phyloP scores from a whole-genome alignment of 371 early-diverging fungal genomes.

The Cladochytrium tenue region DNA sequence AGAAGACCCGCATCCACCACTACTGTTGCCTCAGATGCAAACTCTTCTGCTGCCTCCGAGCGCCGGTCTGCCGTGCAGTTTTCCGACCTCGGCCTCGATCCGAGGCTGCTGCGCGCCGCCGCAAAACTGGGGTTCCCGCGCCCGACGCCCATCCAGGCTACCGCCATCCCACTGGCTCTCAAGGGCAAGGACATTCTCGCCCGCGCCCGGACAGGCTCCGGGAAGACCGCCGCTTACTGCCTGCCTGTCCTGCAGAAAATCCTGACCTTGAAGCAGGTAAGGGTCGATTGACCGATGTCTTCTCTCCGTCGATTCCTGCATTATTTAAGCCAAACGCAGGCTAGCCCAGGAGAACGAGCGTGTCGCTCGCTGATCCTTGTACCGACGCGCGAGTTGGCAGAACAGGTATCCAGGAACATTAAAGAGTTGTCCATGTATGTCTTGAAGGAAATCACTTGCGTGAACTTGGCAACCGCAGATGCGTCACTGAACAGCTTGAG shows the following conservation, averaged over 20 bases:
- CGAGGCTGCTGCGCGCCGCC: constrained; percentile 82
- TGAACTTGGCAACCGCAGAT: constrained; percentile 71
- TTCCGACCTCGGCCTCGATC: constrained; percentile 59
- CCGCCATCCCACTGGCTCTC: constrained; percentile 92
- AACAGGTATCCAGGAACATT: constrained; percentile 81
- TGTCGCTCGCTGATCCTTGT: constrained; percentile 77
- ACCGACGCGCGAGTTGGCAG: constrained; percentile 95
- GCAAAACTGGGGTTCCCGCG: constrained; percentile 73
- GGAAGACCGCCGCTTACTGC: constrained; percentile 97
- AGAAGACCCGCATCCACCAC: too few species aligned
- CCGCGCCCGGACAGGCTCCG: constrained; percentile 98
- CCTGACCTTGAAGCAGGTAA: constrained; percentile 60
- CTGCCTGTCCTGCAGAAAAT: constrained; percentile 93
- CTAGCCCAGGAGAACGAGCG: background rate
- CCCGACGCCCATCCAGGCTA: constrained; percentile 94
- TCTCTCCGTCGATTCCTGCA: background rate
- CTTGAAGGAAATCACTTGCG: constrained; percentile 60
- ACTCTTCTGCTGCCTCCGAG: too few species aligned
- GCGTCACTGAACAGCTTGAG: constrained; percentile 37
- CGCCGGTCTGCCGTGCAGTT: too few species aligned
- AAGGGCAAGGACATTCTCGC: constrained; percentile 96
- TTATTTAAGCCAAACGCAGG: background rate
- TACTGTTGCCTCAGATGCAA: too few species aligned
- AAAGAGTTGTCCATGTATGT: constrained; percentile 74
- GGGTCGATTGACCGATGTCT: background rate